A percentile compares a stretch with the other conserved stretches of the same genome.
Conservation (phyloP, 2,329 filamentous ascomycete species). For the Cercospora sp. region DNA sequence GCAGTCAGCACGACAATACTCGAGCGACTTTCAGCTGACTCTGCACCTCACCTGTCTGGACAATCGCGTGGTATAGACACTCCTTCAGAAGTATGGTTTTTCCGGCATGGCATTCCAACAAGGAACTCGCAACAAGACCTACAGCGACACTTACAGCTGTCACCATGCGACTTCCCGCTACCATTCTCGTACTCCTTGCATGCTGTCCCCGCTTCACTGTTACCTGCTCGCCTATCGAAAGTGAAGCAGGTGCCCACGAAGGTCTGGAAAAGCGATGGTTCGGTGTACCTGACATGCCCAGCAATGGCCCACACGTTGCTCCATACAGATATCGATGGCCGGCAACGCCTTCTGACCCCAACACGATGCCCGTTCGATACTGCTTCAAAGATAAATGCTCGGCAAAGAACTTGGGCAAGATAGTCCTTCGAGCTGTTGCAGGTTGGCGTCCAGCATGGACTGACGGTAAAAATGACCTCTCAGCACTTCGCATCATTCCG, state of each 20-base stretch:
- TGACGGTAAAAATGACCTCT: neutral
- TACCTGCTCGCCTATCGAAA: neutral
- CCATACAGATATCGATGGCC: constrained; percentile 25
- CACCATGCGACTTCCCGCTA: neutral
- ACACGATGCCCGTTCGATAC: constrained; percentile 23
- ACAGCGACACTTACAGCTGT: neutral
- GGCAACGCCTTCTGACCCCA: constrained; percentile 10
- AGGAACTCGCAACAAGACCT: neutral
- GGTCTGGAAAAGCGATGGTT: constrained; percentile 20
- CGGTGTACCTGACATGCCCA: constrained; percentile 13
- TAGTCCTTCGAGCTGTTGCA: constrained; percentile 22
- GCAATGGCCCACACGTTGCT: neutral
- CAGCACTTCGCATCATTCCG: constrained; percentile 18
- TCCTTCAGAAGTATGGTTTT: neutral
- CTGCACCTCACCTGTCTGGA: neutral
- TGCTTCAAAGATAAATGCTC: constrained; percentile 27
- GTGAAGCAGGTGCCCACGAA: neutral
- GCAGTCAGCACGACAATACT: neutral
- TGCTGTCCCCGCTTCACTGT: neutral
- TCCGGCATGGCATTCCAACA: neutral
- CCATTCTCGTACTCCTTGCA: neutral
- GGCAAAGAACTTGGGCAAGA: constrained; percentile 17
- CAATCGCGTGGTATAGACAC: neutral
- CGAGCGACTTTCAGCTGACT: neutral
- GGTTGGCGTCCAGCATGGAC: constrained; percentile 24